phyloP scores from a whole-genome alignment of 345 rosid species.

The Cochlearia excelsa region DNA sequence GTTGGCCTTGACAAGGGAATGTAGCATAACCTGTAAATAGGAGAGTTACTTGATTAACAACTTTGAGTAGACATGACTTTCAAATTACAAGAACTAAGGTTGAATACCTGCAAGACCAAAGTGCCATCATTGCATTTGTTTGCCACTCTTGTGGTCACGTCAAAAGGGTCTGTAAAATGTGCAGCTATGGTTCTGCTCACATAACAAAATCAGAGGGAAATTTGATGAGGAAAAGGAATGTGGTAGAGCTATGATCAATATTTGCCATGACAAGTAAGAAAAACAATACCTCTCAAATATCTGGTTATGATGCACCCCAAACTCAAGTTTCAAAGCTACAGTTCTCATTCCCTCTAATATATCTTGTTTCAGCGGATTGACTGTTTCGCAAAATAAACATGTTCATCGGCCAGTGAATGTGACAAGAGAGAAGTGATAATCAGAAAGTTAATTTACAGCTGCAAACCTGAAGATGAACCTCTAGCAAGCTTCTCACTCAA shows the following conservation, averaged over 20 bases:
- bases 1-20: constrained; percentile 86
- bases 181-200: constrained; percentile 81
- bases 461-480: constrained; percentile 87
- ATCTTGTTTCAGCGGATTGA: constrained; percentile 61
- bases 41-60: constrained; percentile 6
- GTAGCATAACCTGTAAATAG: constrained; percentile 67
- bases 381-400: constrained; percentile 44
- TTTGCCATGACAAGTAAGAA: constrained; percentile 21
- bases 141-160: constrained; percentile 72
- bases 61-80: constrained; percentile 10
- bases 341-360: constrained; percentile 96
- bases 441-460: constrained; percentile 21
- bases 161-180: constrained; percentile 92
- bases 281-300: constrained; percentile 70
- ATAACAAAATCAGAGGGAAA: constrained; percentile 25
- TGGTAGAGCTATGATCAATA: constrained; percentile 8
- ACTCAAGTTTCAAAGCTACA: constrained; percentile 88
- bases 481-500: constrained; percentile 68
- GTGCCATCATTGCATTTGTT: constrained; percentile 85
- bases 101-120: constrained; percentile 76
- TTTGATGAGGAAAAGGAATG: constrained; percentile 11
- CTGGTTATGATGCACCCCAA: constrained; percentile 88
- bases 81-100: constrained; percentile 4
- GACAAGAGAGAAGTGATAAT: constrained; percentile 29
- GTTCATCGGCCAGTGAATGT: constrained; percentile 23